Evolutionary conservation across 306 rosid genomes (phyloP), one percentile per base, ranked within the genome.

Genomic region (Sphenostylis stenocarpa): DNA sequence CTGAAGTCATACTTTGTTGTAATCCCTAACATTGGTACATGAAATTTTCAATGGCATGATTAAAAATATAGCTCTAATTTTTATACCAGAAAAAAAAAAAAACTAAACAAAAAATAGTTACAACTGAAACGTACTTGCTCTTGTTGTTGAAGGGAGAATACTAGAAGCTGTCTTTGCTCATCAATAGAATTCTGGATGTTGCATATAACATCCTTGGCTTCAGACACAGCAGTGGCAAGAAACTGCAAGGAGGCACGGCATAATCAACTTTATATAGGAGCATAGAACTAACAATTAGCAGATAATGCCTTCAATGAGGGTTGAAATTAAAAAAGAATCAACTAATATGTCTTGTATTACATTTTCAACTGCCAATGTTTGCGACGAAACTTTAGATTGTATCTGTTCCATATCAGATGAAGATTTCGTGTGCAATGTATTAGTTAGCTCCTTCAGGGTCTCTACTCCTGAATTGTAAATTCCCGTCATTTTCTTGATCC

Each of bases 321-420:
- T 56, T 76, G 48, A 58, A 56, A 43, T 19, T 58, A 60, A 36
- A 13, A 21, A 36, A 34, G 14, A n/a, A 52, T 9, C 23, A 44
- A 52, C 55, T 68, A 68, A 47, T 20, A 38, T 13, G 34, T 72
- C 45, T 24, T 41, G 70, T 34, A 62, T 75, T 86, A 94, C 98
- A 51, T 85, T 84, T 84, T 89, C 97, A 63, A 82, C 91, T 38
- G 84, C 74, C 45, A 51, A 75, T 15, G 94, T 85, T 78, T 89
- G 97, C 52, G 86, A 85, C 73, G 88, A 80, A 6, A 86, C 77
- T 66, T 78, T 70, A 80, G 82, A 80, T 72, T 85, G 87, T 66
- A 91, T 87, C 72, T 88, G 90, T 77, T 86, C 90, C 78, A 88
- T 83, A 73, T 90, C 91, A 71, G 88, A 79, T 5, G 98, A 87